These are phyloP conservation scores for Tetrapyrgos nigripes DNA, from an alignment of 1,284 basidiomycete genomes.

Conservation along the genomic window DNA sequence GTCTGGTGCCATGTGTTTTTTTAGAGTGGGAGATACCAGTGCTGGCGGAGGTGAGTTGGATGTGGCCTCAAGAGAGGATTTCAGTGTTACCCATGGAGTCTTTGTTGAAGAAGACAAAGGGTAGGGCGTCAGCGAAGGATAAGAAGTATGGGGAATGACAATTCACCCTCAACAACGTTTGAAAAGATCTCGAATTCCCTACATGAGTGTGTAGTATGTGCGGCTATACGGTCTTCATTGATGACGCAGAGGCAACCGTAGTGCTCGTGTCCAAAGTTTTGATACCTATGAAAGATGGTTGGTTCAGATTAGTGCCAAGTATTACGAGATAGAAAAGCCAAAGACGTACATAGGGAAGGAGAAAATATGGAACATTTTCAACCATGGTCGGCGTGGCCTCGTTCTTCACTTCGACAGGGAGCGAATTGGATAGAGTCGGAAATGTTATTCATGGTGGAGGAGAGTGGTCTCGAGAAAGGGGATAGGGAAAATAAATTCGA, in stretches of 20 bases:
- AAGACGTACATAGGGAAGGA: conserved; percentile 76
- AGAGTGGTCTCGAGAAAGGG: no score
- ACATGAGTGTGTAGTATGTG: conserved; percentile 80
- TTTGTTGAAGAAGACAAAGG: conserved; percentile 51
- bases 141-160: no score
- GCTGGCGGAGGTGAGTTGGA: conserved; percentile 92
- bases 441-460: conserved; percentile 8
- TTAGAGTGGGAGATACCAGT: conserved; percentile 89
- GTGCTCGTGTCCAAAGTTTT: no score
- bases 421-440: conserved; percentile 11
- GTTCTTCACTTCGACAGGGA: conserved; percentile 40
- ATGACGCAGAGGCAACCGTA: no score
- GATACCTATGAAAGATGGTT: no score
- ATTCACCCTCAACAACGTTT: conserved; percentile 79
- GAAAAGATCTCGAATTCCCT: conserved; percentile 92
- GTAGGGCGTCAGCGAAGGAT: conserved; percentile 14
- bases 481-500: no score
- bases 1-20: no score
- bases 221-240: conserved; percentile 89
- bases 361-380: no score
- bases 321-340: no score
- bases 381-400: conserved; percentile 84
- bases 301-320: no score
- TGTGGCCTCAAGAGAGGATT: conserved; percentile 85
- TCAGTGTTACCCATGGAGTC: conserved; percentile 95